Evolutionary conservation across 1,284 basidiomycete genomes (phyloP).

Genomic region (Coniferiporia weirii): DNA sequence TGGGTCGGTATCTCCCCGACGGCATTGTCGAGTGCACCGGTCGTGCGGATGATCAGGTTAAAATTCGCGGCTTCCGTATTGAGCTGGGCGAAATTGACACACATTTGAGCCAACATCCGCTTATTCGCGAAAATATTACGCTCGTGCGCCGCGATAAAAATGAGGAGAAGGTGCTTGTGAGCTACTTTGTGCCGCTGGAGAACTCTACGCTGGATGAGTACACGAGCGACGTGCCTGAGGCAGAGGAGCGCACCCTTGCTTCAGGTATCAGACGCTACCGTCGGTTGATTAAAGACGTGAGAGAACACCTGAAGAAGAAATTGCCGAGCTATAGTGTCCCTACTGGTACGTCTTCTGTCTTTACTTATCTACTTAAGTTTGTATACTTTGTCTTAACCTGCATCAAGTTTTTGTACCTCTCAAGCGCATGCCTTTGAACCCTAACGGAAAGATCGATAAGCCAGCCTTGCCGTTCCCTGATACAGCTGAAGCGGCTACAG

Average conservation of each 20-base stretch:
- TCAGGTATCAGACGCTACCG: slow-evolving; percentile 80
- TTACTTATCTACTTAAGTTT: not conserved
- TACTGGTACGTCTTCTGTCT: slow-evolving; percentile 48
- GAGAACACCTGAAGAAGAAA: slow-evolving; percentile 97
- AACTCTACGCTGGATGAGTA: slow-evolving; percentile 68
- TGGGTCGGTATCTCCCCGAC: slow-evolving; percentile 91
- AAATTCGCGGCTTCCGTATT: slow-evolving; percentile 99
- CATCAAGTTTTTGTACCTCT: slow-evolving; percentile 87
- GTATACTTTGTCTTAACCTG: slow-evolving; percentile 16
- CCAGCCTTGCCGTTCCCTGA: slow-evolving; percentile 98
- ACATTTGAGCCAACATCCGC: slow-evolving; percentile 88
- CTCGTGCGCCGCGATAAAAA: slow-evolving; percentile 97
- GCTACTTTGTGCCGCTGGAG: slow-evolving; percentile 94
- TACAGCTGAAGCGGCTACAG: slow-evolving; percentile 68
- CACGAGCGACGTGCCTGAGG: slow-evolving; percentile 67
- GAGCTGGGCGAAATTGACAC: slow-evolving; percentile 99
- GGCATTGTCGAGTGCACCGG: slow-evolving; percentile 97
- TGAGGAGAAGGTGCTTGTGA: slow-evolving; percentile 98
- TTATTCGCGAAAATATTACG: slow-evolving; percentile 95
- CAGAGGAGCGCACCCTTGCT: slow-evolving; percentile 56
- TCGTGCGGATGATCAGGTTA: slow-evolving; percentile 97
- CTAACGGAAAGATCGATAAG: slow-evolving; percentile 99
- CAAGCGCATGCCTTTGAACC: slow-evolving; percentile 94
- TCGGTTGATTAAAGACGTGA: slow-evolving; percentile 86
- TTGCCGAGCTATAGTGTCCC: slow-evolving; percentile 92